These are phyloP conservation scores for Cardamine chenopodiifolia DNA, from an alignment of 345 rosid genomes.

Conservation along the genomic window DNA sequence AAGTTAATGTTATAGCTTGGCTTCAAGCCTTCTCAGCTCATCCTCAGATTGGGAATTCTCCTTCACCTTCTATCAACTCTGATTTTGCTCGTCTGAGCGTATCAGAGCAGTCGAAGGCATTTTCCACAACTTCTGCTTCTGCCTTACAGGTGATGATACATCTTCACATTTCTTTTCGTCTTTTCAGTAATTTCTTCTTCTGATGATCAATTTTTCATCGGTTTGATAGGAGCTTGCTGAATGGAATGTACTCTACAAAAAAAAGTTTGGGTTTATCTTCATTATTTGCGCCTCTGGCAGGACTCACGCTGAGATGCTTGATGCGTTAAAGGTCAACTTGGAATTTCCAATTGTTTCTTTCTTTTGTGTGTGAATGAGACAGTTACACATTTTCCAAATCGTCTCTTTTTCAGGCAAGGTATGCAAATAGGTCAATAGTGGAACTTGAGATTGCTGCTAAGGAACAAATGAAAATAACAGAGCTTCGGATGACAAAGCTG, in stretches of 20 bases:
- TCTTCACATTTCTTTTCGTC: constrained; percentile 10
- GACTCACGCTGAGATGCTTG: constrained; percentile 69
- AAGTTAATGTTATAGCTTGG: constrained; percentile 81
- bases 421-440: constrained; percentile 67
- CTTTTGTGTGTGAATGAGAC: neutral
- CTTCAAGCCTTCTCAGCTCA: constrained; percentile 89
- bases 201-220: constrained; percentile 7
- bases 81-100: constrained; percentile 69
- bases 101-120: constrained; percentile 85
- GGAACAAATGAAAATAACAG: constrained; percentile 89
- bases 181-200: neutral
- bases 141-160: constrained; percentile 56
- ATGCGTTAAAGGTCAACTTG: constrained; percentile 66
- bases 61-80: constrained; percentile 46
- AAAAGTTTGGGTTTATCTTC: constrained; percentile 78
- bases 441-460: constrained; percentile 88
- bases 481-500: constrained; percentile 81
- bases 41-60: constrained; percentile 78
- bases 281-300: constrained; percentile 81
- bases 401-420: constrained; percentile 62
- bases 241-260: constrained; percentile 69
- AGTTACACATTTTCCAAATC: neutral
- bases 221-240: constrained; percentile 61
- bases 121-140: constrained; percentile 73
- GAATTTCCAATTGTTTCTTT: neutral